phyloP scores from a whole-genome alignment of 768 basidiomycete species.

The Trametes cubensis region DNA sequence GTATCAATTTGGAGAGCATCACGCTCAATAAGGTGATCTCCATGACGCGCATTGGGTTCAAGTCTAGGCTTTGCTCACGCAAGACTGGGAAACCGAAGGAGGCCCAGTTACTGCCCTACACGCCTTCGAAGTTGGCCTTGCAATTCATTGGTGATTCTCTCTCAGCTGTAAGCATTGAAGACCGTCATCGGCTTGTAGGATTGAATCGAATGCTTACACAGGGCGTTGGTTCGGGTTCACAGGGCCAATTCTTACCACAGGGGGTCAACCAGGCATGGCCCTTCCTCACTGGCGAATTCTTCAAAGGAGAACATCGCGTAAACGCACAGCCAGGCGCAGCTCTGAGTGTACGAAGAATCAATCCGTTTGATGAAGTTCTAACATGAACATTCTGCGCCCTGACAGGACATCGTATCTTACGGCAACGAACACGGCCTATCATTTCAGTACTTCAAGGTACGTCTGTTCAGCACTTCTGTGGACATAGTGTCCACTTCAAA shows the following conservation, averaged over 20 bases:
- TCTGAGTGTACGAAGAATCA: slow-evolving; percentile 39
- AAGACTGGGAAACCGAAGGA: slow-evolving; percentile 36
- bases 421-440: slow-evolving; percentile 57
- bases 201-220: not conserved
- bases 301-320: slow-evolving; percentile 55
- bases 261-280: slow-evolving; percentile 63
- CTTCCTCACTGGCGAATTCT: slow-evolving; percentile 51
- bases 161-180: slow-evolving; percentile 44
- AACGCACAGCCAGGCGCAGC: slow-evolving; percentile 59
- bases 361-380: not conserved
- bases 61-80: not conserved
- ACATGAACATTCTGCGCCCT: not conserved
- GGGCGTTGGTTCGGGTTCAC: slow-evolving; percentile 14
- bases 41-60: not conserved
- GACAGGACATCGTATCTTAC: slow-evolving; percentile 53
- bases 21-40: slow-evolving; percentile 45
- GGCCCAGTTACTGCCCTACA: slow-evolving; percentile 48
- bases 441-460: slow-evolving; percentile 52
- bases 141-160: slow-evolving; percentile 64
- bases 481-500: not conserved
- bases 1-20: slow-evolving; percentile 54
- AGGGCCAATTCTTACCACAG: slow-evolving; percentile 57
- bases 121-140: slow-evolving; percentile 47
- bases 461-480: slow-evolving; percentile 10
- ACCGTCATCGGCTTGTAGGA: not conserved